Evolutionary conservation across 2,329 filamentous ascomycete species (phyloP).

Genomic region (Talaromyces marneffei): DNA sequence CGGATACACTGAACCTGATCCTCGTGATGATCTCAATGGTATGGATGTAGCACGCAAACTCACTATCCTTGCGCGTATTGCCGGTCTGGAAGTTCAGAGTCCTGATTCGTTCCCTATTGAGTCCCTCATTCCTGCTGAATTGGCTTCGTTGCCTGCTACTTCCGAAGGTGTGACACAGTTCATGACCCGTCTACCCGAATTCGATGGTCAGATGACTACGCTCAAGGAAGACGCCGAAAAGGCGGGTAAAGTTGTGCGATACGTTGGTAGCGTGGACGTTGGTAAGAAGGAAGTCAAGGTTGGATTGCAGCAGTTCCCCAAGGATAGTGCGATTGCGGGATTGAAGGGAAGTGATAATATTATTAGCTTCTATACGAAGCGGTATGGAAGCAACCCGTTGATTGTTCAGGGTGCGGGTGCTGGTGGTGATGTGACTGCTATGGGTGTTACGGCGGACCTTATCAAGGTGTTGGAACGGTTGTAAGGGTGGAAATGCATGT

Average conservation of each 20-base stretch:
- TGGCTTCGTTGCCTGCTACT: constrained; percentile 64
- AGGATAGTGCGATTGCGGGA: constrained; percentile 82
- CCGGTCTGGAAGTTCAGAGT: constrained; percentile 72
- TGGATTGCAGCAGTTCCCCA: constrained; percentile 82
- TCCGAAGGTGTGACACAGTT: constrained; percentile 67
- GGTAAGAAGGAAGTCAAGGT: constrained; percentile 78
- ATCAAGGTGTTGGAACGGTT: constrained; percentile 79
- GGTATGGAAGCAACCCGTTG: constrained; percentile 84
- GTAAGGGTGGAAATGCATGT: constrained; percentile 5
- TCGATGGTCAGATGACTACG: constrained; percentile 84
- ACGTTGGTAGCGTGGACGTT: constrained; percentile 89
- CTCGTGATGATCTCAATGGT: constrained; percentile 79
- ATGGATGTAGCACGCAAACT: constrained; percentile 91
- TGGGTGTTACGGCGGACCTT: constrained; percentile 93
- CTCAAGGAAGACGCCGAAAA: constrained; percentile 78
- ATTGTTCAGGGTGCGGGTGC: constrained; percentile 94
- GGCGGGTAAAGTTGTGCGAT: constrained; percentile 86
- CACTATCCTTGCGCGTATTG: constrained; percentile 84
- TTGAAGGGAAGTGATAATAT: constrained; percentile 98
- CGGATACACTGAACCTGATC: constrained; percentile 87
- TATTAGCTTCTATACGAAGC: constrained; percentile 95
- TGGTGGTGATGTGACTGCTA: constrained; percentile 91
- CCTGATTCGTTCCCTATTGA: constrained; percentile 90
- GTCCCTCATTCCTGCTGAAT: constrained; percentile 80
- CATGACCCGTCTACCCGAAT: constrained; percentile 69